Base-by-base conservation (phyloP, 2,329 filamentous ascomycete species). In the Chrysoporthe austroafricana region DNA sequence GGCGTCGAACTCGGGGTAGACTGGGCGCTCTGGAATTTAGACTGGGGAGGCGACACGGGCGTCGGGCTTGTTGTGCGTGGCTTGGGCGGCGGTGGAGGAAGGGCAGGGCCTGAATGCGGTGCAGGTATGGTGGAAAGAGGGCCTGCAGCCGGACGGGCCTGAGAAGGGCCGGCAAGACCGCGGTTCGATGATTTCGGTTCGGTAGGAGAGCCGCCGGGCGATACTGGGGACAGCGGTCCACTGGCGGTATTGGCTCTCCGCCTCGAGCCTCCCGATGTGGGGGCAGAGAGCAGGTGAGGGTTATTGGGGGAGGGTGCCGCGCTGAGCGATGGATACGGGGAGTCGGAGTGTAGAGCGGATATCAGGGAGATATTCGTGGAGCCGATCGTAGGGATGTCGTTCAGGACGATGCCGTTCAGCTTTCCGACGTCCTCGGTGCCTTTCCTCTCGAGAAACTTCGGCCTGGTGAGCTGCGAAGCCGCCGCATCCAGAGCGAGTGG, bases 391-490 rank as follows among this genome's bases (percentile, higher is more conserved):
- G 69, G 66, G 34, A 76, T 68, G 66, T 74, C 70, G 63, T 69
- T 68, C 46, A 73, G 68, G 58, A 73, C 70, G 48, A 71, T 64
- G 63, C 71, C 70, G 68, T 67, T 66, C 52, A 72, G 65, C 62
- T 62, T 71, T 36, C 63, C 58, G 44, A 70, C 62, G 42, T 69
- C 68, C 64, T 71, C 68, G 63, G 63, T 70, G 16, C 26, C 66
- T 57, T 62, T 66, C 48, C 66, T 67, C 57, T 66, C 62, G 34
- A 67, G 68, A 58, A 59, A 67, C 9, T 63, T 69, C 36, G 68
- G 68, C 44, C 68, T 26, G 58, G 62, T 36, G 58, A 65, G 65
- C 26, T 69, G 62, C 39, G 62, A 65, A 26, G 68, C 54, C 43
- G 62, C 54, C 46, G 64, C 68, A 69, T 69, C 68, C 46, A 69